Conservation (phyloP, 345 rosid genomes). For the Eucalyptus camaldulensis region DNA sequence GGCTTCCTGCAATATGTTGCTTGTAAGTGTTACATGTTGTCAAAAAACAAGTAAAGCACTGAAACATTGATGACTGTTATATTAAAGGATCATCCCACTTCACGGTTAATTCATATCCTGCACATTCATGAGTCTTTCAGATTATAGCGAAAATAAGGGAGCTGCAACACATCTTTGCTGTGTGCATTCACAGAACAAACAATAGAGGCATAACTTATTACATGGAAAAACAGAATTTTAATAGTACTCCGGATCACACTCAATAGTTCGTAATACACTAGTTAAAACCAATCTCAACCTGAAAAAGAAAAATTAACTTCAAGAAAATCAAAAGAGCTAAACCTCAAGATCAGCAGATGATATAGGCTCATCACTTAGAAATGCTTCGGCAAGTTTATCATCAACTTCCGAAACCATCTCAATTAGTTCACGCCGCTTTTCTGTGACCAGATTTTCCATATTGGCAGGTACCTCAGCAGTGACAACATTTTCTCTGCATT, state of each 20-base stretch:
- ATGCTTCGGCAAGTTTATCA: slow-evolving; percentile 80
- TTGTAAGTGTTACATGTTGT: neutral
- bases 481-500: slow-evolving; percentile 74
- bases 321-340: neutral
- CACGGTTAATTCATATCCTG: neutral
- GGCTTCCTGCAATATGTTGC: slow-evolving; percentile 47
- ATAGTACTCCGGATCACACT: neutral
- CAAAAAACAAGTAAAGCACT: neutral
- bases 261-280: neutral
- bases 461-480: slow-evolving; percentile 64
- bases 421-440: slow-evolving; percentile 77
- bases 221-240: neutral
- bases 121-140: neutral
- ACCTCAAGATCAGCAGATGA: slow-evolving; percentile 81
- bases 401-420: slow-evolving; percentile 96
- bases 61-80: neutral
- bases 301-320: neutral
- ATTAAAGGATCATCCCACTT: neutral
- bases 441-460: slow-evolving; percentile 67
- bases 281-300: neutral
- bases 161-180: neutral
- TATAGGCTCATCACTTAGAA: slow-evolving; percentile 82
- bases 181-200: neutral
- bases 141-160: neutral
- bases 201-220: neutral